Conservation (phyloP, 495 filamentous ascomycete genomes). For the Wilcoxina mikolae region DNA sequence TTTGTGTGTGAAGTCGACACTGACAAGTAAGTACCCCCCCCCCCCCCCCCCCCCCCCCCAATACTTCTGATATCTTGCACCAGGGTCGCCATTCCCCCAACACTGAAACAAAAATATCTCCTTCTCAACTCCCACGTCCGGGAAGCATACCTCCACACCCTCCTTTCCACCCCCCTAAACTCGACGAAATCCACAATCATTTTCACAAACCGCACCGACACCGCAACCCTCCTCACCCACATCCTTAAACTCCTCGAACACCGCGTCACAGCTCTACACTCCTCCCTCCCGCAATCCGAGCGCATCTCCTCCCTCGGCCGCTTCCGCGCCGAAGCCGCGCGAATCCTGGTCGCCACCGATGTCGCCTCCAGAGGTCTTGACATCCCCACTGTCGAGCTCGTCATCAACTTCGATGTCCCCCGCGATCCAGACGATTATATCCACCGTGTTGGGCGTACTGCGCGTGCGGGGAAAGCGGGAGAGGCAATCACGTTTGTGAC, state of each 20-base stretch:
- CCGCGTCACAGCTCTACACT: constrained; percentile 82
- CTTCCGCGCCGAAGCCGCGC: constrained; percentile 81
- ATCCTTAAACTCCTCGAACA: constrained; percentile 71
- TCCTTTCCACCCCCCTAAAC: constrained; percentile 69
- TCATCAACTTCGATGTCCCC: constrained; percentile 90
- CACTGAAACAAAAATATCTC: constrained; percentile 69
- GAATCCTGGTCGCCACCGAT: constrained; percentile 87
- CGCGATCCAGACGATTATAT: constrained; percentile 95
- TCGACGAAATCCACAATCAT: constrained; percentile 62
- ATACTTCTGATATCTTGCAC: not conserved
- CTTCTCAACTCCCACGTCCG: constrained; percentile 77
- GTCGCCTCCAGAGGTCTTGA: constrained; percentile 92
- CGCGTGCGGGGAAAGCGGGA: constrained; percentile 70
- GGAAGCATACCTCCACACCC: constrained; percentile 83
- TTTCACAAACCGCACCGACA: constrained; percentile 85
- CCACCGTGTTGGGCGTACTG: constrained; percentile 88
- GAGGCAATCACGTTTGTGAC: constrained; percentile 79
- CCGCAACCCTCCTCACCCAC: constrained; percentile 76
- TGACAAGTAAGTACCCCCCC: constrained; percentile 33
- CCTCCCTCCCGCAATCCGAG: constrained; percentile 63
- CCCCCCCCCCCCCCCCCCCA: not conserved
- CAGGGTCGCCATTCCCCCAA: constrained; percentile 54
- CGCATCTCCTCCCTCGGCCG: constrained; percentile 73
- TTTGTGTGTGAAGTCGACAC: constrained; percentile 81
- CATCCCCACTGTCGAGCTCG: constrained; percentile 78